Conservation (phyloP, 345 rosid genomes). For the Rhizophora apiculata region DNA sequence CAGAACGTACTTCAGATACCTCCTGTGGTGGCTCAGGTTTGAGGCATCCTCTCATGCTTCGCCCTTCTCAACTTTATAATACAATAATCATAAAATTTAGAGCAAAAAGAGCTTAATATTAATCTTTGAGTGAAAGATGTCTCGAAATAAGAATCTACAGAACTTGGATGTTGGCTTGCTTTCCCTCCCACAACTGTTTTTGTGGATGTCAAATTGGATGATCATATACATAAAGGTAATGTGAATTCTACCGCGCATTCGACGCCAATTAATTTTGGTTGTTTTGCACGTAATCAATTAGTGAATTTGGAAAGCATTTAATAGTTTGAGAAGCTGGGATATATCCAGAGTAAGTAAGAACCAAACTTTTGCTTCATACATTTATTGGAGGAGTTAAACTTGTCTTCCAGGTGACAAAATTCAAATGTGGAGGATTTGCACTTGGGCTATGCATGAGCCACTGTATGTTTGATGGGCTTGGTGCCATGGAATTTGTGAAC, state of each 20-base stretch:
- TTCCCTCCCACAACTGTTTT: not conserved
- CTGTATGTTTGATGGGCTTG: slow-evolving; percentile 31
- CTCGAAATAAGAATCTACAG: not conserved
- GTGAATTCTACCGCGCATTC: not conserved
- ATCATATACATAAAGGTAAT: not conserved
- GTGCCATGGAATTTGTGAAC: slow-evolving; percentile 36
- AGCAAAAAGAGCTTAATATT: no score
- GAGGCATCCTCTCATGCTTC: not conserved
- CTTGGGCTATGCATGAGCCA: slow-evolving; percentile 31
- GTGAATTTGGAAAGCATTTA: no score
- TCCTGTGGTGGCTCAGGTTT: slow-evolving; percentile 89
- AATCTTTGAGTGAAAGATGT: not conserved
- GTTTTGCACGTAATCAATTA: no score
- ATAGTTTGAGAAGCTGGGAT: not conserved
- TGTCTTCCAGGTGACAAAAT: slow-evolving; percentile 32
- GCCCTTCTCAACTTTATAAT: not conserved
- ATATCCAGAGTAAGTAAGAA: no score
- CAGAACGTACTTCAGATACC: slow-evolving; percentile 84
- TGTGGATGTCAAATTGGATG: not conserved
- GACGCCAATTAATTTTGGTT: no score
- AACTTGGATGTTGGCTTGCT: not conserved
- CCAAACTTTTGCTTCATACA: not conserved
- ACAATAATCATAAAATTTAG: no score
- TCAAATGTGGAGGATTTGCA: slow-evolving; percentile 36
- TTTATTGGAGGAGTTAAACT: not conserved